Conservation (phyloP, 768 basidiomycete species). For the Steccherinum ochraceum region DNA sequence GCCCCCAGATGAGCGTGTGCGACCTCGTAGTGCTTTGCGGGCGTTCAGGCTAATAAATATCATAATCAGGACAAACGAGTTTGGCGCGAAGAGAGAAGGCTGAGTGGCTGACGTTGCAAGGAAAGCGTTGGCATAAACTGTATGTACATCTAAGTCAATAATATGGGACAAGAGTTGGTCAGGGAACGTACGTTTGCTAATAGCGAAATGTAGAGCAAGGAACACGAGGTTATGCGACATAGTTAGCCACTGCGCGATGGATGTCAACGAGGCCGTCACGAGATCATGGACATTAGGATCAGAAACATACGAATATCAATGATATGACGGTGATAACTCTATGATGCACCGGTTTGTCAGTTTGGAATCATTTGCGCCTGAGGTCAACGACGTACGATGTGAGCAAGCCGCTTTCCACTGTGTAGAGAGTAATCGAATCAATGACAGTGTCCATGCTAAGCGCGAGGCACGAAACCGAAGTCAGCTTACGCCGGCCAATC, state of each 20-base stretch:
- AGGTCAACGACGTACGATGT: constrained; percentile 20
- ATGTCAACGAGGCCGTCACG: too few relatives aligned
- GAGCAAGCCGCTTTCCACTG: constrained; percentile 21
- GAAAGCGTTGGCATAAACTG: constrained; percentile 24
- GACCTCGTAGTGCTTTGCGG: constrained; percentile 14
- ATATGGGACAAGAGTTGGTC: too few relatives aligned
- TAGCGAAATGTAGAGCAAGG: constrained; percentile 23
- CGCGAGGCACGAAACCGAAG: not conserved
- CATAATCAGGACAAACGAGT: too few relatives aligned
- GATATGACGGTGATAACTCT: constrained; percentile 14
- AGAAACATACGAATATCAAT: constrained; percentile 19
- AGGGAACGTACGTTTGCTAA: constrained; percentile 21
- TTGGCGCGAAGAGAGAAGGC: not conserved
- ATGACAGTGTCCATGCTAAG: constrained; percentile 21
- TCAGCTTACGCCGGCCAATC: not conserved
- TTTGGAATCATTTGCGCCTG: too few relatives aligned
- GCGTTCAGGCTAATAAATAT: constrained; percentile 22
- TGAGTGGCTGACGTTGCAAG: constrained; percentile 19
- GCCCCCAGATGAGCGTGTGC: constrained; percentile 1
- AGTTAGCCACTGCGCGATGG: constrained; percentile 19
- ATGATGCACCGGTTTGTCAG: too few relatives aligned
- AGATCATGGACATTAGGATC: not conserved
- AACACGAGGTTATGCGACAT: constrained; percentile 21
- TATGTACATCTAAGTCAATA: not conserved
- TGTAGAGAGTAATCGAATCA: constrained; percentile 21